phyloP scores from a whole-genome alignment of 257 asterid genomes.

The Ocimum tenuiflorum region DNA sequence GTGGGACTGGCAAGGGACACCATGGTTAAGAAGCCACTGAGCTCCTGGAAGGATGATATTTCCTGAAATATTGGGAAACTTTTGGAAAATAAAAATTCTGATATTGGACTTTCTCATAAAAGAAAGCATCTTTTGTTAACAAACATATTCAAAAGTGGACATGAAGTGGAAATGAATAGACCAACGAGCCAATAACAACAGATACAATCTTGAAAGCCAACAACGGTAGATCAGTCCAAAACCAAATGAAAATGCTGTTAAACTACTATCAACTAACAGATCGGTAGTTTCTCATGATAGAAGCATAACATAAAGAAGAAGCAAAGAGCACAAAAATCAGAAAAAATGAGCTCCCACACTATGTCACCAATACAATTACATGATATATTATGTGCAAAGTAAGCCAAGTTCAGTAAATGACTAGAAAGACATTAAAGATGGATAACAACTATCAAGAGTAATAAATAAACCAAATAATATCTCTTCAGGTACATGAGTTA shows the following conservation, averaged over 20 bases:
- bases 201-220: too few species aligned
- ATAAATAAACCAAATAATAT: not conserved
- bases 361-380: conserved; percentile 5
- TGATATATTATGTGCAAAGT: not conserved
- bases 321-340: not conserved
- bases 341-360: not conserved
- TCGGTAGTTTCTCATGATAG: too few species aligned
- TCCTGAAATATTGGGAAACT: not conserved
- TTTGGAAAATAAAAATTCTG: not conserved
- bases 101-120: not conserved
- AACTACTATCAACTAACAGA: too few species aligned
- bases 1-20: conserved; percentile 43
- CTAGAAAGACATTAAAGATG: not conserved
- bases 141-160: not conserved
- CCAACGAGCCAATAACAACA: not conserved
- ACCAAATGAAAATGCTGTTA: not conserved
- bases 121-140: too few species aligned
- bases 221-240: not conserved
- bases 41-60: not conserved
- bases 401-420: not conserved
- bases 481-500: not conserved
- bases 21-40: conserved; percentile 22
- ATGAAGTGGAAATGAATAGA: conserved; percentile 4
- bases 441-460: not conserved
- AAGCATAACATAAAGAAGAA: too few species aligned